Percentiles rank a stretch among this genome's conserved stretches.
These are phyloP conservation scores for Cyclocybe cylindracea DNA, from an alignment of 768 basidiomycete species.

Conservation along the genomic window DNA sequence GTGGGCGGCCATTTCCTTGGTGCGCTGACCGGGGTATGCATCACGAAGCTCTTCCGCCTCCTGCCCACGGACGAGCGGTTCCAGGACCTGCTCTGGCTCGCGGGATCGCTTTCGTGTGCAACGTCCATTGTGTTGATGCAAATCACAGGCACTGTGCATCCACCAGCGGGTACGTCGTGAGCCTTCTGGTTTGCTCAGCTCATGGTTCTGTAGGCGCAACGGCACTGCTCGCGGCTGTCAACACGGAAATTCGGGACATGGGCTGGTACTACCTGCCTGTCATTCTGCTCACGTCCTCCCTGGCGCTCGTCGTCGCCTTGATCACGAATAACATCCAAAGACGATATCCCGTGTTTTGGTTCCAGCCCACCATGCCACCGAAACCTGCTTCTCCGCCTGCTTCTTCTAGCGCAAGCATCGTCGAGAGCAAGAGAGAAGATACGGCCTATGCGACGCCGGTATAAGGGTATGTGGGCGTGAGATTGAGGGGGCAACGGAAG, in stretches of 20 bases:
- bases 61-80: conserved; percentile 43
- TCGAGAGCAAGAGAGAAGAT: too few species aligned
- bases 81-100: conserved; percentile 48
- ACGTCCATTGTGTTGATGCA: conserved; percentile 51
- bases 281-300: conserved; percentile 45
- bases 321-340: conserved; percentile 53
- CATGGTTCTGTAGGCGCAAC: conserved; percentile 43
- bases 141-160: conserved; percentile 51
- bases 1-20: conserved; percentile 54
- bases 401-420: too few species aligned
- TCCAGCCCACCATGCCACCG: conserved; percentile 17
- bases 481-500: too few species aligned
- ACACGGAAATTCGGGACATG: conserved; percentile 39
- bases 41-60: conserved; percentile 52
- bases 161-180: conserved; percentile 44
- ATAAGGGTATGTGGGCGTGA: too few species aligned
- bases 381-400: not conserved
- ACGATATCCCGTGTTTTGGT: conserved; percentile 52
- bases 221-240: conserved; percentile 48
- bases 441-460: too few species aligned
- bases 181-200: not conserved
- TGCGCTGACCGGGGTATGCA: conserved; percentile 46
- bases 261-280: conserved; percentile 57
- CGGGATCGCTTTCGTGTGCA: conserved; percentile 46
- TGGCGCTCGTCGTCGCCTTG: conserved; percentile 43